phyloP scores from a whole-genome alignment of 1,139 yeast genomes.

The Saccharomycopsis crataegensis region DNA sequence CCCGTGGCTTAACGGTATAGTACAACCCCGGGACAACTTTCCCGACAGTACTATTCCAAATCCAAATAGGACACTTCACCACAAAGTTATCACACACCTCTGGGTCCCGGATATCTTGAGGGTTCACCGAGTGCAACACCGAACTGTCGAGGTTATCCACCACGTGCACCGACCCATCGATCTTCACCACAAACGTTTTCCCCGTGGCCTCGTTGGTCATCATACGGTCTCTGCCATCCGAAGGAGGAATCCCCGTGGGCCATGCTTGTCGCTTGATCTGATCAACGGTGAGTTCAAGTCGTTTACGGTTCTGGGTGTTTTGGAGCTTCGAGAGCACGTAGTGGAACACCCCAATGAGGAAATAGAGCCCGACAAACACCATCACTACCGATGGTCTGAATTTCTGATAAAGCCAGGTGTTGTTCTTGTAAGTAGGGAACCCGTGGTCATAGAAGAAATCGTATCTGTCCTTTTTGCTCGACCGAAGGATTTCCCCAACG shows the following conservation, averaged over 20 bases:
- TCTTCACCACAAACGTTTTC: constrained; percentile 54
- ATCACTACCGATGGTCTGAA: constrained; percentile 51
- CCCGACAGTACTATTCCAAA: constrained; percentile 44
- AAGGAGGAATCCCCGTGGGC: constrained; percentile 45
- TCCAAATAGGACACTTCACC: constrained; percentile 36
- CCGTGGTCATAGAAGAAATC: constrained; percentile 82
- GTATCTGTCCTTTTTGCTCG: constrained; percentile 56
- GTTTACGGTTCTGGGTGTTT: constrained; percentile 51
- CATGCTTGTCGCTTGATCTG: constrained; percentile 54
- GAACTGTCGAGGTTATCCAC: constrained; percentile 43
- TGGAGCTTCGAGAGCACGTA: constrained; percentile 48
- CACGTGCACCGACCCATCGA: constrained; percentile 68
- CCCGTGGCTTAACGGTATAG: constrained; percentile 25
- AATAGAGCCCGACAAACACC: constrained; percentile 42
- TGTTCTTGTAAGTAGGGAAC: constrained; percentile 66
- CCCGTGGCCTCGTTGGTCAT: constrained; percentile 36
- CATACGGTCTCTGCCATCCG: constrained; percentile 23
- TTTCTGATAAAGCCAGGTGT: constrained; percentile 44
- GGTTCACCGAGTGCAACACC: constrained; percentile 23
- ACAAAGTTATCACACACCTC: constrained; percentile 51
- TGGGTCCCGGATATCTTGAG: constrained; percentile 31
- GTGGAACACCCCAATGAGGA: constrained; percentile 52
- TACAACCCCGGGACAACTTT: constrained; percentile 26
- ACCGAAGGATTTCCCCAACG: constrained; percentile 66
- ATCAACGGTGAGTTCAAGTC: constrained; percentile 45